Percentiles rank a stretch among this genome's conserved stretches.
phyloP scores from a whole-genome alignment of 2,329 filamentous ascomycete species.

The Thelonectria olida region DNA sequence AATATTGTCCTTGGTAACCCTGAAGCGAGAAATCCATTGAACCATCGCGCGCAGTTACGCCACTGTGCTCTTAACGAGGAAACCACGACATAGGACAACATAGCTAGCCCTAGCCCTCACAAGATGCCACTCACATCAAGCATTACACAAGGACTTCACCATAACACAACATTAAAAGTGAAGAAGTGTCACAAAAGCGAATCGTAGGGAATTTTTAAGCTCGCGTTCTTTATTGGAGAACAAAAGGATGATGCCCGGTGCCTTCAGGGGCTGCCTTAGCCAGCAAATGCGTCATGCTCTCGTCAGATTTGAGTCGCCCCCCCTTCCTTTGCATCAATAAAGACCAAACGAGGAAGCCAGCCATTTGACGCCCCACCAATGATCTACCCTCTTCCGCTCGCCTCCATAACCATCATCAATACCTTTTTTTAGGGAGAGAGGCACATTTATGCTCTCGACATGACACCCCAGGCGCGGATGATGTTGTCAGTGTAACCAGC shows the following conservation, averaged over 20 bases:
- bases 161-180: conserved; percentile 46
- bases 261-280: conserved; percentile 49
- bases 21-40: too few species aligned
- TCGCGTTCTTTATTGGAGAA: conserved; percentile 51
- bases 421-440: conserved; percentile 38
- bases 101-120: too few species aligned
- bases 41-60: too few species aligned
- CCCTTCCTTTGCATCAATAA: conserved; percentile 52
- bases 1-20: too few species aligned
- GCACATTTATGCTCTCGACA: conserved; percentile 81
- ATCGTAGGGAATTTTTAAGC: conserved; percentile 33
- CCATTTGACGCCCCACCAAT: conserved; percentile 57
- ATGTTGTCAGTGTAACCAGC: conserved; percentile 99
- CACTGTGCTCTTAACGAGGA: too few species aligned
- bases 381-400: conserved; percentile 51
- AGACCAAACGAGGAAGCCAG: conserved; percentile 58
- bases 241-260: conserved; percentile 52
- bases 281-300: conserved; percentile 51
- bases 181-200: conserved; percentile 8
- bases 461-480: conserved; percentile 97
- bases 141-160: neutral
- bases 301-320: conserved; percentile 46
- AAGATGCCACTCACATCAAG: neutral
- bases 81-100: too few species aligned
- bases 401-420: conserved; percentile 36